Percentiles rank a stretch among this genome's conserved stretches.
phyloP scores from a whole-genome alignment of 163 green algal species.

The Chloromonas sp. region DNA sequence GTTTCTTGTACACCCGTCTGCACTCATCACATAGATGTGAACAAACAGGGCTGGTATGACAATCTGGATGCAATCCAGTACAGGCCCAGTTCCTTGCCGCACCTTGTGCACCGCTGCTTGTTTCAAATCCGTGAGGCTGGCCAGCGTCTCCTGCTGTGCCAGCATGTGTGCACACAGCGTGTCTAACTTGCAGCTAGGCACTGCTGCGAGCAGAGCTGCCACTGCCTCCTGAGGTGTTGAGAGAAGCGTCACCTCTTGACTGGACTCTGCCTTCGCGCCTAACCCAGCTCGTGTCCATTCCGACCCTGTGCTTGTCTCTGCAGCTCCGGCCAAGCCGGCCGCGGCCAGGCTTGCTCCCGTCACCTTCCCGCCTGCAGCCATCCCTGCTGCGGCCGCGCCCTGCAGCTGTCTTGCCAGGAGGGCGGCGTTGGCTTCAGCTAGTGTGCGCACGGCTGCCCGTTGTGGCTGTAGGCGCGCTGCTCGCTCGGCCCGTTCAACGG shows the following conservation, averaged over 20 bases:
- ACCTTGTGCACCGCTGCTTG: not conserved
- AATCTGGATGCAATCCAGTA: no score
- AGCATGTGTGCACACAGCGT: slow-evolving; percentile 8
- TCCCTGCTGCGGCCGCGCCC: no score
- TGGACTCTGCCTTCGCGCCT: not conserved
- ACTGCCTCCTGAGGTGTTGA: not conserved
- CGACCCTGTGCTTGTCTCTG: no score
- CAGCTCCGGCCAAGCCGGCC: no score
- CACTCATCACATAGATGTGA: no score
- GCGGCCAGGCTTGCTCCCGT: not conserved
- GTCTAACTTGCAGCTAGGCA: not conserved
- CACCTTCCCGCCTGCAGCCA: not conserved
- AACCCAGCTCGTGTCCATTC: not conserved
- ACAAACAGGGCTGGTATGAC: no score
- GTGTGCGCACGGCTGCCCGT: not conserved
- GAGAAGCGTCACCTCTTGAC: not conserved
- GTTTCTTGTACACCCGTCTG: no score
- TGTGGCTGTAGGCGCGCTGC: not conserved
- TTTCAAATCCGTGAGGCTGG: slow-evolving; percentile 19
- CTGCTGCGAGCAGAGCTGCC: not conserved
- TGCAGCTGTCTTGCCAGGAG: not conserved
- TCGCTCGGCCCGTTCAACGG: not conserved
- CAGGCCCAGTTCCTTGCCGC: no score
- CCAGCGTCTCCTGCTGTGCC: slow-evolving; percentile 21
- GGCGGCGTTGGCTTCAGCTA: not conserved